phyloP scores from a whole-genome alignment of 2,329 filamentous ascomycete species.

The Aureobasidium uvarum region DNA sequence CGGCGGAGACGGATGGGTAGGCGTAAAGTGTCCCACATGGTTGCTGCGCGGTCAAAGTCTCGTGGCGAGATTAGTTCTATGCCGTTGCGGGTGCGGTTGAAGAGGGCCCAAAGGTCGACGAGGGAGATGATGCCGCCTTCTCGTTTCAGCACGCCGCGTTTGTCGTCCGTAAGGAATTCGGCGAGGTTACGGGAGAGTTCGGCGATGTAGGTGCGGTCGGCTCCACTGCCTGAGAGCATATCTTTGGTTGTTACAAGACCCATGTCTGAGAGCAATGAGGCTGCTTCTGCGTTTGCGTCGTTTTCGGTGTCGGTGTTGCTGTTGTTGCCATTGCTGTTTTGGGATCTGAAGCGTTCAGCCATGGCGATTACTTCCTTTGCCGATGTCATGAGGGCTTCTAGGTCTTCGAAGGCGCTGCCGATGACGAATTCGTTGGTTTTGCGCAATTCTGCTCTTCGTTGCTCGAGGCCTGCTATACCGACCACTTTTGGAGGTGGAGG shows the following conservation, averaged over 20 bases:
- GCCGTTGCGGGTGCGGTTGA: slow-evolving; percentile 88
- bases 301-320: slow-evolving; percentile 58
- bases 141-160: slow-evolving; percentile 70
- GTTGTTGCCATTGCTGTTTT: slow-evolving; percentile 58
- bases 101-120: slow-evolving; percentile 90
- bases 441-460: slow-evolving; percentile 75
- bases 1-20: slow-evolving; percentile 81
- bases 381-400: slow-evolving; percentile 95
- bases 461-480: slow-evolving; percentile 89
- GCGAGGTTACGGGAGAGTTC: slow-evolving; percentile 81
- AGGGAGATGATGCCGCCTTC: slow-evolving; percentile 86
- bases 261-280: slow-evolving; percentile 72
- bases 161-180: slow-evolving; percentile 85
- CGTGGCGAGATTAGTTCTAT: slow-evolving; percentile 90
- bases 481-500: slow-evolving; percentile 58
- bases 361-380: slow-evolving; percentile 94
- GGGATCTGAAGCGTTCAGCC: slow-evolving; percentile 79
- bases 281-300: slow-evolving; percentile 64
- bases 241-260: slow-evolving; percentile 94
- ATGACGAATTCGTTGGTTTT: slow-evolving; percentile 94
- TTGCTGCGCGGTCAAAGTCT: slow-evolving; percentile 87
- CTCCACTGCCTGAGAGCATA: slow-evolving; percentile 71
- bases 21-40: slow-evolving; percentile 81
- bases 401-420: slow-evolving; percentile 89
- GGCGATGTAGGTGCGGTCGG: slow-evolving; percentile 83